Evolutionary conservation across 495 filamentous ascomycete genomes (phyloP).

Genomic region (Acidiella bohemica): DNA sequence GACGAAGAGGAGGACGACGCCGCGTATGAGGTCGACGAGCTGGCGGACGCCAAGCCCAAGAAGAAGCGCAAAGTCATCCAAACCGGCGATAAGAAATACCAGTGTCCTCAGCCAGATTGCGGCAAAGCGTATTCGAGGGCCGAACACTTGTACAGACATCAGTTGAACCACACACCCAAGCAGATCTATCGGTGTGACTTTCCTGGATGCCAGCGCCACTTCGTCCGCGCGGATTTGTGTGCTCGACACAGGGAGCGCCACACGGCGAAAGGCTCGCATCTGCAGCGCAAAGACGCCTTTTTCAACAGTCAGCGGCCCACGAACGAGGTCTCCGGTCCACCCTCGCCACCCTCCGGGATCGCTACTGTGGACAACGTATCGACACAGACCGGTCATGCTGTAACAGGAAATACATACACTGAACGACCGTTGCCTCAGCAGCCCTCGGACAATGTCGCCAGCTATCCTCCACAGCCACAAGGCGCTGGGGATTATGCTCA

Average conservation of each 20-base stretch:
- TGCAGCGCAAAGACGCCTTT: conserved; percentile 77
- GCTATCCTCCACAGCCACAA: too few species aligned
- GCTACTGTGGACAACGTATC: conserved; percentile 4
- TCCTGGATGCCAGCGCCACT: conserved; percentile 76
- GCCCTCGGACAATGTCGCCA: not conserved
- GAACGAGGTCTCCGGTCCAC: not conserved
- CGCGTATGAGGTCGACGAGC: conserved; percentile 10
- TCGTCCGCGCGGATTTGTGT: conserved; percentile 90
- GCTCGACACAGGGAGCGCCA: conserved; percentile 88
- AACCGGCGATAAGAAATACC: conserved; percentile 76
- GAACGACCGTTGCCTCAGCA: too few species aligned
- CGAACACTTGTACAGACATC: conserved; percentile 93
- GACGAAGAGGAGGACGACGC: conserved; percentile 5
- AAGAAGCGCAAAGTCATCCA: conserved; percentile 56
- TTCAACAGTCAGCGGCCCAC: conserved; percentile 32
- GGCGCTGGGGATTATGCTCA: too few species aligned
- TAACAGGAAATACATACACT: conserved; percentile 2
- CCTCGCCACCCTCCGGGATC: not conserved
- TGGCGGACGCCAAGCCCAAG: conserved; percentile 53
- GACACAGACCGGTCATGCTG: conserved; percentile 1
- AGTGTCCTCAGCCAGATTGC: conserved; percentile 77
- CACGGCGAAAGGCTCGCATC: conserved; percentile 86
- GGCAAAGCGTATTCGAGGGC: conserved; percentile 94
- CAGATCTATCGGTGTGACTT: conserved; percentile 94
- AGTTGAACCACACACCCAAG: conserved; percentile 85